Conservation (phyloP, 31 red algal species). For the Odonthalia washingtoniensis region DNA sequence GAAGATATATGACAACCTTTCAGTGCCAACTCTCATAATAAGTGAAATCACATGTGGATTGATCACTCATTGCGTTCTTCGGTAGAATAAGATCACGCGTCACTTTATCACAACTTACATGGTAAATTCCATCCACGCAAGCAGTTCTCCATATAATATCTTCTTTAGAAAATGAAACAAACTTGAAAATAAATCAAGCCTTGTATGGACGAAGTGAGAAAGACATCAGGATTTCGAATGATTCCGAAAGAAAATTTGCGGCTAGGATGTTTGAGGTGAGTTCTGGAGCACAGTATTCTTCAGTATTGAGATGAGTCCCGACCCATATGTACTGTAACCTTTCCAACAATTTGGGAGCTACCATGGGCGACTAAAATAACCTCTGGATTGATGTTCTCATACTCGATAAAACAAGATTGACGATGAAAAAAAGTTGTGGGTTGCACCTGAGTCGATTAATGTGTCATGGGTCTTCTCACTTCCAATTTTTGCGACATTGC, state of each 20-base stretch:
- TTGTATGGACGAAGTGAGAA: too few relatives aligned
- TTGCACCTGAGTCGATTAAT: conserved; percentile 38
- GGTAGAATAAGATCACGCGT: not conserved
- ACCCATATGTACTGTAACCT: conserved; percentile 19
- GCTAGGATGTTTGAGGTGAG: too few relatives aligned
- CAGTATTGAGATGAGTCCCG: not conserved
- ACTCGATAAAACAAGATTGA: conserved; percentile 20
- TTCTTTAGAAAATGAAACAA: too few relatives aligned
- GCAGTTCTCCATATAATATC: too few relatives aligned
- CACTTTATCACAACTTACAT: not conserved
- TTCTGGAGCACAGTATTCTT: conserved; percentile 35
- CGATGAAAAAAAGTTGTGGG: conserved; percentile 40
- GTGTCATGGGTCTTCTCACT: not conserved
- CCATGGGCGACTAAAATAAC: conserved; percentile 2
- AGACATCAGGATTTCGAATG: too few relatives aligned
- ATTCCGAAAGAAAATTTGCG: too few relatives aligned
- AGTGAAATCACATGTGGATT: not conserved
- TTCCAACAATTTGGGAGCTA: conserved; percentile 22
- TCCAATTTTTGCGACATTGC: too few relatives aligned
- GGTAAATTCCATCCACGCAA: not conserved
- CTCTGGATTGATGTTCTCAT: not conserved
- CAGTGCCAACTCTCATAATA: not conserved
- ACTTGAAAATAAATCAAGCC: too few relatives aligned
- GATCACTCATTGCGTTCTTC: not conserved
- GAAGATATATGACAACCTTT: not conserved